Evolutionary conservation across 192 early-diverging fungal species (phyloP), one percentile per base, ranked within the genome.

Genomic region (Ambispora gerdemannii): DNA sequence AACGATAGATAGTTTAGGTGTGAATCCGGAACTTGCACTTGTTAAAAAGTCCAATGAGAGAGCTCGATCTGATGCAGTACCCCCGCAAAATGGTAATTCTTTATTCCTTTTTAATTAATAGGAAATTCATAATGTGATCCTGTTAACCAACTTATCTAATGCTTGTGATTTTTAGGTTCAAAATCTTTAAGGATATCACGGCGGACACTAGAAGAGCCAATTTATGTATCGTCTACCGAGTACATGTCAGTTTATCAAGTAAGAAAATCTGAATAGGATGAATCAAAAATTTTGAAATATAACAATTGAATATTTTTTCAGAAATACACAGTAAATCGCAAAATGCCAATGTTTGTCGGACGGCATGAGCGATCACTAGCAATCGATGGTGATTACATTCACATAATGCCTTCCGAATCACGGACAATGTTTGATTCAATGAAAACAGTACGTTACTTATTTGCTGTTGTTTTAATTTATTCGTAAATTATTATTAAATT

Each of bases 381-480:
- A 0, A 93, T 98, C 69, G 95, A 97, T 76, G 96, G 95, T 10
- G 94, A 95, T 50, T 91, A 94, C 53, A 87, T 98, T 28, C 90
- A 95, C 63, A 81, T 98, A 38, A 92, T 92, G 87, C 89, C 91
- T 0, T 81, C 90, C 2, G 94, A 95, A 53, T 84, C 85, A 22
- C 65, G 76, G 53, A 88, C 84, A 67, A 81, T 93, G 64, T 91
- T 94, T 71, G 91, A 96, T 72, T 84, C 87, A 28, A 87, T 89
- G 56, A 95, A 95, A 79, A 91, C 91, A 30, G 87, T 91, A 34
- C 74, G 81, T 51, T 68, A 64, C 28, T 4, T 24, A 27, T 50
- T 36, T 28, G 27, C 24, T 63, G 2, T 61, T 43, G 17, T 32
- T 25, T 10, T 67, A 25, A 72, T 65, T 32, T 24, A 25, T 70